Conservation (phyloP, 306 rosid species). For the Cucurbita argyrosperma region DNA sequence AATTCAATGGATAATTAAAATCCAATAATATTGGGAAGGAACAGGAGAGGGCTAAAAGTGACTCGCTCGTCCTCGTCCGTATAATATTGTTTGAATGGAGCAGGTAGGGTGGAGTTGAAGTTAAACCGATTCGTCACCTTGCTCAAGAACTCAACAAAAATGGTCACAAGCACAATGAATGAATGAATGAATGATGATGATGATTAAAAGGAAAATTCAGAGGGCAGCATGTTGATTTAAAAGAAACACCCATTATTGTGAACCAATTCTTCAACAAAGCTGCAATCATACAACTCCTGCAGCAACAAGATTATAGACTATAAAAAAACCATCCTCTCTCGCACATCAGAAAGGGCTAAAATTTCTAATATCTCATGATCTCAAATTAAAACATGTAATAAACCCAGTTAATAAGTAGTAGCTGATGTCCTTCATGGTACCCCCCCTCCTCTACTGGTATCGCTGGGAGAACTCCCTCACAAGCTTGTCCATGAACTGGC, state of each 20-base stretch:
- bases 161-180: no score
- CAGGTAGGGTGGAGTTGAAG: no score
- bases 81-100: no score
- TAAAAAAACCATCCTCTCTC: background rate
- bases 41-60: no score
- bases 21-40: no score
- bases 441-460: constrained; percentile 21
- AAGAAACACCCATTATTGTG: background rate
- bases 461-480: constrained; percentile 52
- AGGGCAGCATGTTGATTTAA: background rate
- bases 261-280: background rate
- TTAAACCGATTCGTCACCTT: no score
- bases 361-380: background rate
- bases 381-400: background rate
- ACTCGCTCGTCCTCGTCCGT: no score
- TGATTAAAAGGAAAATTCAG: background rate
- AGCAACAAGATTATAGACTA: background rate
- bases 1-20: no score
- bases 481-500: constrained; percentile 79
- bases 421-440: background rate
- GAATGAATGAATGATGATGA: no score
- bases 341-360: background rate
- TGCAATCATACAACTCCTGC: background rate
- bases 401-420: background rate
- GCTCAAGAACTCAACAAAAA: no score